Evolutionary conservation across 305 asterid species (phyloP).

Genomic region (Fraxinus angustifolia): DNA sequence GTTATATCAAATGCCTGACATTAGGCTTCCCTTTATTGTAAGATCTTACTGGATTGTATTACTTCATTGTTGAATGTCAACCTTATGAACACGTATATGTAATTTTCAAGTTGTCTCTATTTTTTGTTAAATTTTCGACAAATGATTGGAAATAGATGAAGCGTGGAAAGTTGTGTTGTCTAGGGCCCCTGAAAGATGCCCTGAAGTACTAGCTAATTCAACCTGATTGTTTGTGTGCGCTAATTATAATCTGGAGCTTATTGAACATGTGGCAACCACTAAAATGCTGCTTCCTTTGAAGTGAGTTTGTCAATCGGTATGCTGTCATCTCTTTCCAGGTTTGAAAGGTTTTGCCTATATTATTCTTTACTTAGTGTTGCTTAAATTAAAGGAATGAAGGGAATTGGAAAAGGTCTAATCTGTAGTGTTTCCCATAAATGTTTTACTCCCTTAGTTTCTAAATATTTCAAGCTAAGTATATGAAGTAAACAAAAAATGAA

Average conservation of each 20-base stretch:
- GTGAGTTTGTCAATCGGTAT: background rate
- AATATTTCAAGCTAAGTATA: background rate
- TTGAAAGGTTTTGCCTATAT: background rate
- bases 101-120: background rate
- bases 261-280: background rate
- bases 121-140: background rate
- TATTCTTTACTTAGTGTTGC: background rate
- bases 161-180: background rate
- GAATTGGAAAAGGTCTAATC: background rate
- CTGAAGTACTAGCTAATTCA: background rate
- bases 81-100: background rate
- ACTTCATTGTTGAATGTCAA: background rate
- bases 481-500: background rate
- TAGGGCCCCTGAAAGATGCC: background rate
- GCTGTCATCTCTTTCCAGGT: background rate
- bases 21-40: conserved; percentile 6
- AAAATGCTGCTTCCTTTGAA: background rate
- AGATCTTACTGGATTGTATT: background rate
- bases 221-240: background rate
- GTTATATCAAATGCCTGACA: conserved; percentile 7
- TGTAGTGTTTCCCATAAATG: background rate
- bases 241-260: background rate
- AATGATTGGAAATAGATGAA: background rate
- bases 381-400: background rate
- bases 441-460: background rate